A percentile compares a stretch with the other conserved stretches of the same genome.
These are phyloP conservation scores for Chenopodium berlandieri DNA, from an alignment of 148 eudicot genomes.

Conservation along the genomic window DNA sequence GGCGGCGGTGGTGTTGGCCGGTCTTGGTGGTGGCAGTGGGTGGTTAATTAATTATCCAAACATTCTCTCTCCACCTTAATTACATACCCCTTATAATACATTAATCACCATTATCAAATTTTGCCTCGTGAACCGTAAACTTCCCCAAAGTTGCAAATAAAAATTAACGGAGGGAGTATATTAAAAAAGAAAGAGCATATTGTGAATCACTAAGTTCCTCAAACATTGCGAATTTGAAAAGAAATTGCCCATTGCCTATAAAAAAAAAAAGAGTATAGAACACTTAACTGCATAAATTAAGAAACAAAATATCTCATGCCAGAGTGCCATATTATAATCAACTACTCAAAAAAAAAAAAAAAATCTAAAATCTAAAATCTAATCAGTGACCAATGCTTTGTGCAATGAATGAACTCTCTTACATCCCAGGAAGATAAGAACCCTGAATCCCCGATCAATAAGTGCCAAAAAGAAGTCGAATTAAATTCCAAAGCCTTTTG, in stretches of 20 bases:
- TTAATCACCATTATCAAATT: no score
- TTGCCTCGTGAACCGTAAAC: no score
- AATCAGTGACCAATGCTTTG: not conserved
- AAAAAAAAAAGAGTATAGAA: no score
- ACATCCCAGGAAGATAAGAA: not conserved
- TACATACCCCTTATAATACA: no score
- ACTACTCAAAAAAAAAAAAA: not conserved
- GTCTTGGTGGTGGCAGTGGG: no score
- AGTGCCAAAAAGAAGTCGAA: not conserved
- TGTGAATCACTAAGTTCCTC: not conserved
- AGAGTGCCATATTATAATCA: not conserved
- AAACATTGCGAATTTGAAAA: not conserved
- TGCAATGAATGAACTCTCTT: not conserved
- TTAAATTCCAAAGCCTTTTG: not conserved
- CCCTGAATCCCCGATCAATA: not conserved
- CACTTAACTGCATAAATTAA: not conserved
- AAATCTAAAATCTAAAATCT: not conserved
- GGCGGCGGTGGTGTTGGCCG: no score
- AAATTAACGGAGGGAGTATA: no score
- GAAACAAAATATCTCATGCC: not conserved
- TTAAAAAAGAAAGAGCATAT: not conserved
- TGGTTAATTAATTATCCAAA: no score
- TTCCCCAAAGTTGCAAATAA: no score
- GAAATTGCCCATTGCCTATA: not conserved
- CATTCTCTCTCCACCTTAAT: no score